phyloP scores from a whole-genome alignment of 2,329 filamentous ascomycete genomes.

The Hymenoscyphus linearis region DNA sequence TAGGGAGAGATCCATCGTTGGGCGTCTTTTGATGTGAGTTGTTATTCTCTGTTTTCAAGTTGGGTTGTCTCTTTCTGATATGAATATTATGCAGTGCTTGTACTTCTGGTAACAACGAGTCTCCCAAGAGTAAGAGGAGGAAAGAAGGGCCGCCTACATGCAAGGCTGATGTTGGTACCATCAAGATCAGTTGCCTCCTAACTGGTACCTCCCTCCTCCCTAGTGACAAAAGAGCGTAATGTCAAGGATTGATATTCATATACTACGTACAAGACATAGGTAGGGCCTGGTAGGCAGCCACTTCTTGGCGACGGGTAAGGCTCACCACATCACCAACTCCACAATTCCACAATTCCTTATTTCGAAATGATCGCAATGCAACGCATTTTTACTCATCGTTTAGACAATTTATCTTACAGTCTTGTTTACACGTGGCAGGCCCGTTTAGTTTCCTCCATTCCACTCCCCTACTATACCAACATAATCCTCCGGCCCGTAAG shows the following conservation, averaged over 20 bases:
- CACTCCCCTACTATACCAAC: slow-evolving; percentile 40
- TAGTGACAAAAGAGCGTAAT: too few species aligned
- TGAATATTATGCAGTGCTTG: too few species aligned
- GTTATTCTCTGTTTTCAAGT: background rate
- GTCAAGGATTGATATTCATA: too few species aligned
- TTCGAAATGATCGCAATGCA: background rate
- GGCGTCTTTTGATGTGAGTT: background rate
- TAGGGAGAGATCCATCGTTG: slow-evolving; percentile 4
- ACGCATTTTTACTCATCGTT: background rate
- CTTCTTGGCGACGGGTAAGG: too few species aligned
- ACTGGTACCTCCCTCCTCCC: too few species aligned
- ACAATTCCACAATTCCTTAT: background rate
- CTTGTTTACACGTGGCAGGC: background rate
- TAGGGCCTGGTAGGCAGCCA: too few species aligned
- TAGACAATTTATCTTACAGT: background rate
- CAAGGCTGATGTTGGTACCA: background rate
- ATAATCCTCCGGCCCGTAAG: slow-evolving; percentile 44
- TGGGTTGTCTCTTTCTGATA: background rate
- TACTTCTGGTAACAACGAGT: too few species aligned
- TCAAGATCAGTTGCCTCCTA: too few species aligned
- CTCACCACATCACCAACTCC: too few species aligned
- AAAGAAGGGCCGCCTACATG: background rate
- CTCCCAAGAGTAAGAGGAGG: background rate
- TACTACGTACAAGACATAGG: too few species aligned
- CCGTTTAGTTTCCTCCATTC: slow-evolving; percentile 11